Evolutionary conservation across 345 rosid genomes (phyloP).

Genomic region (Geranium brycei): DNA sequence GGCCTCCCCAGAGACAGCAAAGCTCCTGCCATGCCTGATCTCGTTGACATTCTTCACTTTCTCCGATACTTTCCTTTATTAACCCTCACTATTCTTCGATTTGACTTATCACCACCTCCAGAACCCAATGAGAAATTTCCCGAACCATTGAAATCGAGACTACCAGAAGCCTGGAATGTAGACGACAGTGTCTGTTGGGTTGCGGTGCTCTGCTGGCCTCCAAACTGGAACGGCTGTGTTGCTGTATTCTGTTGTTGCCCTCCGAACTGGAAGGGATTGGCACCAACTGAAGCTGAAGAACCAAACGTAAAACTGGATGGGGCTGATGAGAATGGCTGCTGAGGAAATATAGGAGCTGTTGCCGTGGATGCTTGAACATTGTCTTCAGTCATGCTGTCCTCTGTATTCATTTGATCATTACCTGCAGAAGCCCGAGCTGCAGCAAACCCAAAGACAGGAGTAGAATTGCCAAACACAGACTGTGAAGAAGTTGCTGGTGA

Average conservation of each 20-base stretch:
- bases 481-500: slow-evolving; percentile 22
- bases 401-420: slow-evolving; percentile 64
- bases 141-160: slow-evolving; percentile 49
- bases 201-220: too few species aligned
- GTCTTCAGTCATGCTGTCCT: slow-evolving; percentile 90
- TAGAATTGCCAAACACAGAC: slow-evolving; percentile 20
- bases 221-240: too few species aligned
- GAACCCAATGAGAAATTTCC: slow-evolving; percentile 80
- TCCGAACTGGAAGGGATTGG: slow-evolving; percentile 57
- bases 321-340: slow-evolving; percentile 27
- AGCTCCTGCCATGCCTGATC: background rate
- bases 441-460: slow-evolving; percentile 18
- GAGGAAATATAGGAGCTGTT: slow-evolving; percentile 35
- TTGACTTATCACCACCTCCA: slow-evolving; percentile 58
- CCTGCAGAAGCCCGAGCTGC: slow-evolving; percentile 29
- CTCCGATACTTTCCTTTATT: slow-evolving; percentile 30
- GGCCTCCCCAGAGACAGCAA: background rate
- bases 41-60: slow-evolving; percentile 18
- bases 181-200: slow-evolving; percentile 17
- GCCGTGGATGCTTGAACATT: slow-evolving; percentile 43
- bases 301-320: slow-evolving; percentile 15
- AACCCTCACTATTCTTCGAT: slow-evolving; percentile 36
- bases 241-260: slow-evolving; percentile 7
- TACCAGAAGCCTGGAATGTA: slow-evolving; percentile 55
- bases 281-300: background rate